Base-by-base conservation (phyloP, 2,329 filamentous ascomycete genomes). In the Escovopsis sp. region DNA sequence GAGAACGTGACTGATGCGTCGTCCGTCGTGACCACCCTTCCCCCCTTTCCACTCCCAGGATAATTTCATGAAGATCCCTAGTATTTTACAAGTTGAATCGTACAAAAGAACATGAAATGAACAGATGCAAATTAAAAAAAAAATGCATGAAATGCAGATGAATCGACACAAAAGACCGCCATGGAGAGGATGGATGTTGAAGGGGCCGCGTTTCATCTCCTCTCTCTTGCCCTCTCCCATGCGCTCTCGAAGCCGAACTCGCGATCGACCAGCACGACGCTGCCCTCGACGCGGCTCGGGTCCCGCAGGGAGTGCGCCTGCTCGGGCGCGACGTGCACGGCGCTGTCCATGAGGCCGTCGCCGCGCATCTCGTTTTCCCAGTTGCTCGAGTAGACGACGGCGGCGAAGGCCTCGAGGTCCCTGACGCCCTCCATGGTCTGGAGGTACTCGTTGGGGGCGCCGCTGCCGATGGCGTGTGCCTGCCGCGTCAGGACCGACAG, bases 401-500 rank as follows among this genome's bases (percentile, higher is more conserved):
- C 85, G 2, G 85, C 82, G 58, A 93, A 93, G 0, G 82, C 84
- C 58, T 88, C 82, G 9, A 93, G 68, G 47, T 88, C 83, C 26
- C 73, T 69, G 34, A 88, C 82, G 42, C 70, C 62, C 61, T 93
- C 85, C 70, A 93, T 85, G 34, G 79, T 76, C 52, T 78, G 72
- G 30, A 83, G 68, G 56, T 83, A 83, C 64, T 73, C 80, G 60
- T 75, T 85, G 44, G 72, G 77, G 63, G 76, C 73, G 51, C 85
- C 85, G 54, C 82, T 80, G 41, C 88, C 89, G 51, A 98, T 94
- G 42, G 70, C 73, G 60, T 94, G 88, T 5, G 89, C 89, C 65
- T 98, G 88, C 51, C 86, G 77, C 34, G 87, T 91, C 53, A 96
- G 75, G 6, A 94, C 82, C 3, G 89, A 93, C 33, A 98, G 69